Evolutionary conservation across 2,329 filamentous ascomycete genomes (phyloP).

Genomic region (Clarireedia sp.): DNA sequence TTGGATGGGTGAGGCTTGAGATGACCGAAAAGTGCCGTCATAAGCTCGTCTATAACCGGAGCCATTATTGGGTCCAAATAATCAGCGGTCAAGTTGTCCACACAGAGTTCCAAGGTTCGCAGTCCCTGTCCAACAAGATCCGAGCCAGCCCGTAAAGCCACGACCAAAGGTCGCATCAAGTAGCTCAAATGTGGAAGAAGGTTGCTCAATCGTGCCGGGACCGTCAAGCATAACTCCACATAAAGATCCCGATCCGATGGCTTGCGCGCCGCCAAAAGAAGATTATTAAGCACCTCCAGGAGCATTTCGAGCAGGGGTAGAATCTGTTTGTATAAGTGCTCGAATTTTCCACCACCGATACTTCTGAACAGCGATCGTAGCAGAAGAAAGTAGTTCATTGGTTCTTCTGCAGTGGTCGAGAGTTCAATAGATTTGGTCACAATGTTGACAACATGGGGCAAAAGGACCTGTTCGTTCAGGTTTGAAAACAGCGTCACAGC

Average conservation of each 20-base stretch:
- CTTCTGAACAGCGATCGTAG: conserved; percentile 88
- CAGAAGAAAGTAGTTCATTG: conserved; percentile 97
- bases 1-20: conserved; percentile 89
- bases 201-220: conserved; percentile 89
- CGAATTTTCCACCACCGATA: conserved; percentile 94
- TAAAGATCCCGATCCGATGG: conserved; percentile 89
- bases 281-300: conserved; percentile 90
- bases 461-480: conserved; percentile 90
- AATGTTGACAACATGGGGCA: conserved; percentile 95
- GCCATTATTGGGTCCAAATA: conserved; percentile 99
- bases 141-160: conserved; percentile 81
- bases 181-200: conserved; percentile 91
- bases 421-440: conserved; percentile 96
- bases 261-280: conserved; percentile 83
- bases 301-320: conserved; percentile 94
- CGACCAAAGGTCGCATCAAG: conserved; percentile 94
- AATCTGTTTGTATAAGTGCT: conserved; percentile 97
- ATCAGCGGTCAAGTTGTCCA: conserved; percentile 95
- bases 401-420: conserved; percentile 90
- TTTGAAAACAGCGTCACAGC: conserved; percentile 91
- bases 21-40: conserved; percentile 96
- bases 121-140: conserved; percentile 93
- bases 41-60: conserved; percentile 95
- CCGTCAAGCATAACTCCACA: conserved; percentile 92
- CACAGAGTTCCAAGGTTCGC: conserved; percentile 87